Base-by-base conservation (phyloP, 257 asterid species). In the Capsicum chinense region DNA sequence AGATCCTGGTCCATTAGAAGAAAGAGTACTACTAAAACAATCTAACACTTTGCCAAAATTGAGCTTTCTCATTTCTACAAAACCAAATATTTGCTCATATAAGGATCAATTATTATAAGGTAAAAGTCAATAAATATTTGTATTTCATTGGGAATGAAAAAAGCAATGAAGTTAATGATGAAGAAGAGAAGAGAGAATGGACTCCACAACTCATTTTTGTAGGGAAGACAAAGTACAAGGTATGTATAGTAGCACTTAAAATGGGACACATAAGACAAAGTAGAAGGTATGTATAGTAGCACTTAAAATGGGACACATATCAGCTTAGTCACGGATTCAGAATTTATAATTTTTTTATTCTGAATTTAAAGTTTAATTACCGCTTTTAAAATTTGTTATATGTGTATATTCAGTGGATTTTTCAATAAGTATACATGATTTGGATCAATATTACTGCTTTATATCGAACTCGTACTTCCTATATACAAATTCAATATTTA, bases 21-120 rank as follows among this genome's bases (percentile, higher is more conserved):
- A 79, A 74, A 74, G 19, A n/a, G 59, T 73, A 84, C 86, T 73
- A 84, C 86, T 87, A 47, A 89, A 79, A 67, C 89, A 64, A 17
- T 89, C 92, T 7, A 89, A 85, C 14, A 89, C 90, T 17, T 84
- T 90, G 68, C 90, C 83, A 62, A 90, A 81, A 35, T 88, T 86
- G 2, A 87, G 79, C 88, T 89, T 90, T 89, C 90, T 86, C 93
- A 89, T 90, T 69, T 56, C 57, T 60, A 47, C 5, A 69, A 74
- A 1, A 48, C 2, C 19, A 74, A 74, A 74, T 50, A 5, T 73
- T 47, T 73, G 0, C 59, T 59, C 14, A 74, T 50, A 48, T 21
- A 68, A 68, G 5, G 26, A 68, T 37, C 13, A 37, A 68, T 8
- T 37, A 68, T 8, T 37, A 15, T 13, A 14, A 67, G 74, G 50